Conservation (phyloP, 2,329 filamentous ascomycete species). For the Monosporascus ibericus region DNA sequence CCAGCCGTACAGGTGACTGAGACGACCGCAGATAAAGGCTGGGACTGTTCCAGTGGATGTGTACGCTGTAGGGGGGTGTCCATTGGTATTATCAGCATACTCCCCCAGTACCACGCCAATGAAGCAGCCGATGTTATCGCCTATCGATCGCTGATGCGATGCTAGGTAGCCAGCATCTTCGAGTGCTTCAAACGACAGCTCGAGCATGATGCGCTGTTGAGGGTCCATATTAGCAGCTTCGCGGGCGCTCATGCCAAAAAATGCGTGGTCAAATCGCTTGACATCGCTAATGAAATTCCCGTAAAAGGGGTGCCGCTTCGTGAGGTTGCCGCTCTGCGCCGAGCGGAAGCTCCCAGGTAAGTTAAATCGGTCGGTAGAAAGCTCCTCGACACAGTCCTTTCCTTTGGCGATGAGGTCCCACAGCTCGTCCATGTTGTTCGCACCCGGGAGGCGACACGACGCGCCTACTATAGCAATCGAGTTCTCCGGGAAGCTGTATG, state of each 20-base stretch:
- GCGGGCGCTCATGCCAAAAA: conserved; percentile 21
- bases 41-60: conserved; percentile 25
- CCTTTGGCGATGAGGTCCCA: background rate
- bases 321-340: too few relatives aligned
- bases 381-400: too few relatives aligned
- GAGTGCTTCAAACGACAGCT: conserved; percentile 12
- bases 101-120: conserved; percentile 17
- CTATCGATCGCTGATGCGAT: conserved; percentile 1
- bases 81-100: conserved; percentile 18
- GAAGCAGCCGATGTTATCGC: conserved; percentile 19
- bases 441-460: conserved; percentile 1
- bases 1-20: conserved; percentile 31
- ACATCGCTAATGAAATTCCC: conserved; percentile 16
- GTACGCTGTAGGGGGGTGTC: conserved; percentile 25
- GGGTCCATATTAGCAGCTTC: conserved; percentile 23
- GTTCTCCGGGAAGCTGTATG: too few relatives aligned
- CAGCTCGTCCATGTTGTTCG: conserved; percentile 2
- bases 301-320: background rate
- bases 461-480: background rate
- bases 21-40: conserved; percentile 25
- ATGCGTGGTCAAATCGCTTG: conserved; percentile 19
- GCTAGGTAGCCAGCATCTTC: conserved; percentile 13
- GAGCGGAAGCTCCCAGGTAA: too few relatives aligned
- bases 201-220: conserved; percentile 20
- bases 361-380: too few relatives aligned